Percentiles rank a stretch among this genome's conserved stretches.
Evolutionary conservation across 768 basidiomycete genomes (phyloP).

Genomic region (Macrolepiota fuliginosa): DNA sequence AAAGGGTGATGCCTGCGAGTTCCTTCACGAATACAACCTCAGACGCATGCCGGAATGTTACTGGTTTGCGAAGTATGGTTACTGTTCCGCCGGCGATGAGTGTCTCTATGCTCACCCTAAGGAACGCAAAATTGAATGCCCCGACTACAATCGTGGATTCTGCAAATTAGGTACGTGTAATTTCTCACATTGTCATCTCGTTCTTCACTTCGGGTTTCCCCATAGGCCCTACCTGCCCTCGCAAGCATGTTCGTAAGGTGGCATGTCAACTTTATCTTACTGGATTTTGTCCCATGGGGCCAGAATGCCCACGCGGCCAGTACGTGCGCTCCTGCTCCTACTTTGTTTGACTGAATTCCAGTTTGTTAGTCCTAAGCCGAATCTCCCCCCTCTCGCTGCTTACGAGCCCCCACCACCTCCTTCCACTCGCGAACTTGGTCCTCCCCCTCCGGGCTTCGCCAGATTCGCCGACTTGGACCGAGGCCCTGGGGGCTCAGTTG

Average conservation of each 20-base stretch:
- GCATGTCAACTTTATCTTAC: conserved; percentile 89
- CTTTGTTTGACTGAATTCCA: conserved; percentile 14
- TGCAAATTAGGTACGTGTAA: conserved; percentile 80
- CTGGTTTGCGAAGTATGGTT: conserved; percentile 98
- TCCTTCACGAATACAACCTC: conserved; percentile 98
- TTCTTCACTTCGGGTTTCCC: conserved; percentile 13
- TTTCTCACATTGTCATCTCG: neutral
- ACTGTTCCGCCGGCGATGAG: conserved; percentile 95
- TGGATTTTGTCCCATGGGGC: conserved; percentile 90
- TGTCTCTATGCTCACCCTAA: conserved; percentile 96
- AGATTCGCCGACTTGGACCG: conserved; percentile 79
- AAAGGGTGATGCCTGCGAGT: conserved; percentile 97
- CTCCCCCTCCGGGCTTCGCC: conserved; percentile 90
- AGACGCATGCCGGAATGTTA: conserved; percentile 98
- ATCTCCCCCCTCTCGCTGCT: conserved; percentile 62
- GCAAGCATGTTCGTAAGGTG: conserved; percentile 90
- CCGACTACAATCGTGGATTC: conserved; percentile 94
- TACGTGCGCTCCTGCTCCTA: conserved; percentile 39
- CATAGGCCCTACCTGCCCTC: conserved; percentile 80
- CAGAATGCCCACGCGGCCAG: conserved; percentile 88
- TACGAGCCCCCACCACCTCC: conserved; percentile 79
- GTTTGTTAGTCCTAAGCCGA: conserved; percentile 68
- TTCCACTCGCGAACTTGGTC: conserved; percentile 77
- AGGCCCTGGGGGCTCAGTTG: conserved; percentile 36
- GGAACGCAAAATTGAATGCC: conserved; percentile 88